phyloP scores from a whole-genome alignment of 1,139 yeast genomes.

The Wickerhamomyces sp. region DNA sequence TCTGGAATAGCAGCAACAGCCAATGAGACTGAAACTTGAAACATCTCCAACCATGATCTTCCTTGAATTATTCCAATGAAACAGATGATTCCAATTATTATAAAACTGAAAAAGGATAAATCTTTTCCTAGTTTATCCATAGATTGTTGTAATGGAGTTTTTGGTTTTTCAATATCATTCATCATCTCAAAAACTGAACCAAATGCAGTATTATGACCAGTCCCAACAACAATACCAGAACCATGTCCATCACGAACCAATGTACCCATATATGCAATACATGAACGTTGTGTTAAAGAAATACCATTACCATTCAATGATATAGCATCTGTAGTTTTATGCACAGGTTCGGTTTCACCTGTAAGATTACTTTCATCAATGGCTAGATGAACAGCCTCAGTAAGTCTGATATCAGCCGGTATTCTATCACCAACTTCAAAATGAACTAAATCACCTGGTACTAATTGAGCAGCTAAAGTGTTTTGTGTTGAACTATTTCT shows the following conservation, averaged over 20 bases:
- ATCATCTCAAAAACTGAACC: conserved; percentile 91
- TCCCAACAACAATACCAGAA: conserved; percentile 85
- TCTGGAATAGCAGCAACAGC: conserved; percentile 99
- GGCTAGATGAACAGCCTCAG: conserved; percentile 69
- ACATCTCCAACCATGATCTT: conserved; percentile 92
- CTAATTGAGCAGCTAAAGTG: conserved; percentile 80
- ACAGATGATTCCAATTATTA: conserved; percentile 81
- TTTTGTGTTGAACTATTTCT: conserved; percentile 71
- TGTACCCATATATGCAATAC: conserved; percentile 94
- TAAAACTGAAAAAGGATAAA: conserved; percentile 74
- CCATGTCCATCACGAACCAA: conserved; percentile 94
- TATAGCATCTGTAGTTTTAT: conserved; percentile 42
- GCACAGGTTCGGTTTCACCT: conserved; percentile 87
- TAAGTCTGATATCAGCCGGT: conserved; percentile 87
- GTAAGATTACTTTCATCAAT: conserved; percentile 92
- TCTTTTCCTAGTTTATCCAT: conserved; percentile 95
- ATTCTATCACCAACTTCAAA: conserved; percentile 89
- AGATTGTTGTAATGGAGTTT: conserved; percentile 88
- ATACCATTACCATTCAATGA: conserved; percentile 26
- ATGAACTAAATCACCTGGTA: conserved; percentile 91
- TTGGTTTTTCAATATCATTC: conserved; percentile 90
- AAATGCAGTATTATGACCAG: conserved; percentile 83
- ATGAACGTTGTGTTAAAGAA: conserved; percentile 61
- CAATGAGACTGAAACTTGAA: conserved; percentile 89
- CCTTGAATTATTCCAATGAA: conserved; percentile 85